Evolutionary conservation across 148 eudicot species (phyloP), one percentile per base, ranked within the genome.

Genomic region (Arbutus unedo): DNA sequence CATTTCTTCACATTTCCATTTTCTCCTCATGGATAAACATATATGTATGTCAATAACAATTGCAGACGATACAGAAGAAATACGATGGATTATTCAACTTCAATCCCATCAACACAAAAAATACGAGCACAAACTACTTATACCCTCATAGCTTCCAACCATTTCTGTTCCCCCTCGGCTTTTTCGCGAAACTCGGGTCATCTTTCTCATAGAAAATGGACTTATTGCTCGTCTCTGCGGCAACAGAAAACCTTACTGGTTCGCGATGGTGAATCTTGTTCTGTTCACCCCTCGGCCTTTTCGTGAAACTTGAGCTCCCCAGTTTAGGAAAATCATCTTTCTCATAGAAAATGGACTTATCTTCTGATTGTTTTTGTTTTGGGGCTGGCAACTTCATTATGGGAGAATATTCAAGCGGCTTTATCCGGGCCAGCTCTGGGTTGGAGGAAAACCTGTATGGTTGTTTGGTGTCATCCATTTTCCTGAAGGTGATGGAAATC

Each of bases 401-500:
- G 1, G 85, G 66, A 74, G 85, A 38, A 67, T 62, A 72, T 76
- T 31, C 80, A 0, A 53, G 15, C 56, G 56, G 56, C 56, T 11
- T 53, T 53, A 53, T 11, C 15, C 56, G 15, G 0, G 16, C 13
- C 0, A 53, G 56, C 56, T 53, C 56, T 10, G 56, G 56, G 11
- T 53, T 15, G 15, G 56, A 8, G 4, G 15, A 9, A 0, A 53
- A 53, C 56, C 56, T 53, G 56, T 53, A 53, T 13, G 56, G 56
- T 50, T 7, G 53, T 6, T 50, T 50, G 53, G 53, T 50, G 11
- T 50, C 9, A 11, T 50, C 92, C 94, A 91, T 91, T 83, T 84
- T 91, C 77, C 94, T 82, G 71, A 90, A 91, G 15, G 94, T 91
- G 84, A 91, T 88, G 6, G 94, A 91, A 57, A 91, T 91, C 82